Percentiles rank a stretch among this genome's conserved stretches.
phyloP scores from a whole-genome alignment of 805 yeast genomes.

The Teunomyces tritomae region DNA sequence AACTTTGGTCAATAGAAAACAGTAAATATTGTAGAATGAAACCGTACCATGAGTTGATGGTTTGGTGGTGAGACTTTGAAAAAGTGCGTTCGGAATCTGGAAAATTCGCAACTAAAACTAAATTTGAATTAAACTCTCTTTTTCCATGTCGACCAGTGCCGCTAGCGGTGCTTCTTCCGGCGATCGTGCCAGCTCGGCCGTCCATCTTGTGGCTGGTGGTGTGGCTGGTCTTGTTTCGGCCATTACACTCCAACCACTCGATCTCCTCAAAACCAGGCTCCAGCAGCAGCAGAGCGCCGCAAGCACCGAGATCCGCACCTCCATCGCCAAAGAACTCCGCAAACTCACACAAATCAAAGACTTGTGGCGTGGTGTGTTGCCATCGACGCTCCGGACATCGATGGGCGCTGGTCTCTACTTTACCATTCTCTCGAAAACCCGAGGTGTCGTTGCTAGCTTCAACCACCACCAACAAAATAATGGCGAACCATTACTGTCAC shows the following conservation, averaged over 20 bases:
- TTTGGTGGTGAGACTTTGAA: too few species aligned
- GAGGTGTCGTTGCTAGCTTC: conserved; percentile 47
- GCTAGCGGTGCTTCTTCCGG: background rate
- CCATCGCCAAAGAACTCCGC: conserved; percentile 40
- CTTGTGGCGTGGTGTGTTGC: conserved; percentile 92
- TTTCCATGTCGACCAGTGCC: too few species aligned
- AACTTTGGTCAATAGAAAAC: background rate
- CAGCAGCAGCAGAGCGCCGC: conserved; percentile 49
- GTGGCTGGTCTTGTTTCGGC: conserved; percentile 82
- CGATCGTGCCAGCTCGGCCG: conserved; percentile 14
- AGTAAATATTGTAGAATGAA: background rate
- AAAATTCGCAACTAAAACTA: too few species aligned
- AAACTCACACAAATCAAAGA: conserved; percentile 42
- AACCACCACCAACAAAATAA: conserved; percentile 10
- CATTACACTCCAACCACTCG: conserved; percentile 81
- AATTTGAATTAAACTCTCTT: too few species aligned
- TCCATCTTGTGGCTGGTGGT: conserved; percentile 78
- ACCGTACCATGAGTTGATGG: background rate
- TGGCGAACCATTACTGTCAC: conserved; percentile 7
- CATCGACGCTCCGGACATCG: conserved; percentile 87
- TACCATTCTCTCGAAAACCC: conserved; percentile 61
- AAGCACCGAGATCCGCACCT: conserved; percentile 21
- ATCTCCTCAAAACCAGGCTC: conserved; percentile 79
- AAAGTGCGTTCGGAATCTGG: too few species aligned
- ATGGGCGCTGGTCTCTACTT: conserved; percentile 87